phyloP scores from a whole-genome alignment of 495 filamentous ascomycete genomes.

The Bathelium albidoporum region DNA sequence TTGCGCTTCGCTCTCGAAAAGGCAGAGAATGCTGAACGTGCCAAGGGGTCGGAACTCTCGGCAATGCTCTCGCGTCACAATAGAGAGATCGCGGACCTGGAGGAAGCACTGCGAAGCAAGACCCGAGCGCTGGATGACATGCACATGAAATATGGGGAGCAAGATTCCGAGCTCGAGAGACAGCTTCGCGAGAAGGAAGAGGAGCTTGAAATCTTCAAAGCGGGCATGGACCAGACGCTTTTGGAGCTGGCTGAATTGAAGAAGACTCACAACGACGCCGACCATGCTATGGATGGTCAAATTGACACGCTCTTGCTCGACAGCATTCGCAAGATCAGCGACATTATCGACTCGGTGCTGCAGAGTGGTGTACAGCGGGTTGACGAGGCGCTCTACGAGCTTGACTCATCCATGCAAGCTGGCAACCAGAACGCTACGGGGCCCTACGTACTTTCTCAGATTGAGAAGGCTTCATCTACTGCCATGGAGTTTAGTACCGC shows the following conservation, averaged over 20 bases:
- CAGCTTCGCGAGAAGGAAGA: slow-evolving; percentile 87
- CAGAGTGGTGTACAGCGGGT: slow-evolving; percentile 89
- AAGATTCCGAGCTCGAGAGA: slow-evolving; percentile 73
- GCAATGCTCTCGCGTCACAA: slow-evolving; percentile 93
- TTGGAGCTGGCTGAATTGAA: slow-evolving; percentile 80
- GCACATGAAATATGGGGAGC: slow-evolving; percentile 63
- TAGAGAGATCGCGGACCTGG: slow-evolving; percentile 88
- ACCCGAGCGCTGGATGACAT: slow-evolving; percentile 78
- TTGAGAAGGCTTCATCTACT: slow-evolving; percentile 90
- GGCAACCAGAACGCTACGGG: slow-evolving; percentile 97
- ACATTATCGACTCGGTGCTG: slow-evolving; percentile 94
- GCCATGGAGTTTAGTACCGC: slow-evolving; percentile 94
- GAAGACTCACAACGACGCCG: slow-evolving; percentile 55
- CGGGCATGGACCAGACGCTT: slow-evolving; percentile 90
- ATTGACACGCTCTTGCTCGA: slow-evolving; percentile 78
- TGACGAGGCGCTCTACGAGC: slow-evolving; percentile 91
- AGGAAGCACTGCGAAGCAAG: slow-evolving; percentile 85
- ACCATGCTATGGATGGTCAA: slow-evolving; percentile 77
- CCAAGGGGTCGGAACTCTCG: slow-evolving; percentile 88
- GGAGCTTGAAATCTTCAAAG: slow-evolving; percentile 93
- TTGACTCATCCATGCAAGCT: slow-evolving; percentile 95
- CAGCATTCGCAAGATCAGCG: slow-evolving; percentile 85
- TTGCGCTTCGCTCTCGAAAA: slow-evolving; percentile 85
- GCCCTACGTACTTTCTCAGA: slow-evolving; percentile 89
- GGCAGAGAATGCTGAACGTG: slow-evolving; percentile 82